A percentile compares a stretch with the other conserved stretches of the same genome.
These are phyloP conservation scores for Basipetospora sp. DNA, from an alignment of 2,329 filamentous ascomycete species.

Conservation along the genomic window DNA sequence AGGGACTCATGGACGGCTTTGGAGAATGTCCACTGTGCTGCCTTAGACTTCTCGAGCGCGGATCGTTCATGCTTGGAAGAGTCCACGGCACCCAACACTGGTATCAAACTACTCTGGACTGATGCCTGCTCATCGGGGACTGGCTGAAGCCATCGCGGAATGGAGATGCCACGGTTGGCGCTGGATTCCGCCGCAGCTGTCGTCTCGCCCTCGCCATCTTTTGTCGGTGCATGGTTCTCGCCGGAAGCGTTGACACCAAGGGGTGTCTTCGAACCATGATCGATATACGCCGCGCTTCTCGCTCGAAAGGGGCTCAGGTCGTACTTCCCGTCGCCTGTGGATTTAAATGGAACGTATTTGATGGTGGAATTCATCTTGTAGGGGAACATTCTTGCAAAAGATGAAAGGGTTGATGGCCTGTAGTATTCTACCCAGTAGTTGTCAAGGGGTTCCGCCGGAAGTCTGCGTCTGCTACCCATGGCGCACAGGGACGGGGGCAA, in stretches of 20 bases:
- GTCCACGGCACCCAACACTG: constrained; percentile 11
- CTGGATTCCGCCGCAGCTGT: constrained; percentile 23
- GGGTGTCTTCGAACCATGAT: constrained; percentile 45
- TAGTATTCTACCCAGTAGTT: constrained; percentile 99
- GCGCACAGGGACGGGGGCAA: constrained; percentile 26
- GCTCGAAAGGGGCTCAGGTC: constrained; percentile 81
- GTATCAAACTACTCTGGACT: constrained; percentile 6
- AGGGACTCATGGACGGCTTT: constrained; percentile 76
- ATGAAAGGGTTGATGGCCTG: constrained; percentile 71
- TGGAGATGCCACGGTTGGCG: constrained; percentile 32
- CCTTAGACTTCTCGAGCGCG: constrained; percentile 59
- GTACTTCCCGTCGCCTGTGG: constrained; percentile 57
- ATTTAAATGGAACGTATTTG: constrained; percentile 64
- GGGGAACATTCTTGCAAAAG: constrained; percentile 80
- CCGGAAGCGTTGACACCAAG: constrained; percentile 54
- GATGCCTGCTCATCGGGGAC: constrained; percentile 13
- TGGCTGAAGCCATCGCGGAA: constrained; percentile 49
- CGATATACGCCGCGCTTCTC: constrained; percentile 48
- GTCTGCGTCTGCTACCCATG: neutral
- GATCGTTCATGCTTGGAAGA: constrained; percentile 37
- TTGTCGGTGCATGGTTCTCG: constrained; percentile 17
- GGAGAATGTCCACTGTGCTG: constrained; percentile 76
- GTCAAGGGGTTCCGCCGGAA: constrained; percentile 51
- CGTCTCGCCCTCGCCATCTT: constrained; percentile 28
- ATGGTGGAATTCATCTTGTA: constrained; percentile 85